Evolutionary conservation across 1,284 basidiomycete genomes (phyloP).

Genomic region (Cutaneotrichosporon curvatum): DNA sequence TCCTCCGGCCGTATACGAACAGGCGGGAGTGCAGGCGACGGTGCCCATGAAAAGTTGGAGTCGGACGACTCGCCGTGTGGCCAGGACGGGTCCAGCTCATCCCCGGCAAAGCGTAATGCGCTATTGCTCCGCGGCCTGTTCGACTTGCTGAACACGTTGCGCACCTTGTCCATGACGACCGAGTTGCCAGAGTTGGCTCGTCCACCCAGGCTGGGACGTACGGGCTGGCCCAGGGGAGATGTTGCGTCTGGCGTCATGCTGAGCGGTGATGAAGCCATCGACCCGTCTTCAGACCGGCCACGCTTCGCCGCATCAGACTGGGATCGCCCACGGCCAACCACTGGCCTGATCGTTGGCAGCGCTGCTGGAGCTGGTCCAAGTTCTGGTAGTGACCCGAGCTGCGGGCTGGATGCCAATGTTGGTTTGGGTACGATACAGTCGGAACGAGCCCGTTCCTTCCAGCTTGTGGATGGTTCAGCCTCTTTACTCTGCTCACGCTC

Average conservation of each 20-base stretch:
- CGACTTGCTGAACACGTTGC: conserved; percentile 31
- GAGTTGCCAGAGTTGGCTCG: conserved; percentile 37
- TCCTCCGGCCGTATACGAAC: conserved; percentile 17
- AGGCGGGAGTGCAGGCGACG: conserved; percentile 16
- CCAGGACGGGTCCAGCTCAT: conserved; percentile 21
- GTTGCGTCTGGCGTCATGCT: neutral
- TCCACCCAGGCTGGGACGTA: conserved; percentile 4
- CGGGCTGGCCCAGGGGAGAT: neutral
- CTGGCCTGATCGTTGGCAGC: too few species aligned
- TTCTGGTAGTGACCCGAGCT: conserved; percentile 7
- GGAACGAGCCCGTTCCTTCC: too few species aligned
- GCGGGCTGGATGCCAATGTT: conserved; percentile 3
- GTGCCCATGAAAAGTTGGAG: conserved; percentile 24
- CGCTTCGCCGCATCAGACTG: conserved; percentile 11
- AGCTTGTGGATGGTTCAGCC: too few species aligned
- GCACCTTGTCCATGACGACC: conserved; percentile 33
- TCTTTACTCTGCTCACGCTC: too few species aligned
- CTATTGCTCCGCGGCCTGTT: conserved; percentile 34
- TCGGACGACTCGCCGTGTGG: conserved; percentile 19
- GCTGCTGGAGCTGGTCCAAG: conserved; percentile 1
- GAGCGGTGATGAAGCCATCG: conserved; percentile 7
- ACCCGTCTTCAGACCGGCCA: conserved; percentile 2
- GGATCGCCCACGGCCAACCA: conserved; percentile 9
- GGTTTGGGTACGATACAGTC: neutral
- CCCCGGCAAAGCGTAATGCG: conserved; percentile 22